Percentiles rank a stretch among this genome's conserved stretches.
Conservation (phyloP, 345 rosid species). For the Eucalyptus curtisii region DNA sequence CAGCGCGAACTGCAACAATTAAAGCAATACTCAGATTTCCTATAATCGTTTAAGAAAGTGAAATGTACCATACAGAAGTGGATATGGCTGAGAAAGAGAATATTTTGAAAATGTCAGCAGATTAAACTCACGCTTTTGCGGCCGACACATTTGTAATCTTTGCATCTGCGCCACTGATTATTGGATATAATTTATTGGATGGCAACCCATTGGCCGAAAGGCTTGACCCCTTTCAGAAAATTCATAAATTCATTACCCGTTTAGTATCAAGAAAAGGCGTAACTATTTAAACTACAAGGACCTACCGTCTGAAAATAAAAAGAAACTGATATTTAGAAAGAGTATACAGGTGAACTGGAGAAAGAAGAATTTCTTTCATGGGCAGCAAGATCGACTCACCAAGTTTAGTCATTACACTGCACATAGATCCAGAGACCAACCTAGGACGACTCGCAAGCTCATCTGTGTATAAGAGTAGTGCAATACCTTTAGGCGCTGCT, state of each 20-base stretch:
- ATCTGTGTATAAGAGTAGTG: not conserved
- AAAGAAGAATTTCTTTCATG: too few relatives aligned
- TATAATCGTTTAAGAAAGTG: not conserved
- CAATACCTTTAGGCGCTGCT: not conserved
- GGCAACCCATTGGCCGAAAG: constrained; percentile 17
- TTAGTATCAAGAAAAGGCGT: not conserved
- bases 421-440: not conserved
- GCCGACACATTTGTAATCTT: constrained; percentile 8
- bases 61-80: not conserved
- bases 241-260: constrained; percentile 1
- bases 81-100: not conserved
- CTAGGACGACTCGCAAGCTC: not conserved
- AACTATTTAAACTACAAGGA: not conserved
- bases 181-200: constrained; percentile 10
- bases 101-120: not conserved
- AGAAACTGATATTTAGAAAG: not conserved
- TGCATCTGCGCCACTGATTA: constrained; percentile 13
- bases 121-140: not conserved
- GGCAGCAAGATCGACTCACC: not conserved
- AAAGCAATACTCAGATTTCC: not conserved
- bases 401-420: not conserved
- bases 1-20: constrained; percentile 9
- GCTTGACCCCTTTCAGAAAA: constrained; percentile 20
- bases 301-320: too few relatives aligned
- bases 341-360: not conserved